Base-by-base conservation (phyloP, 306 rosid species). In the Gastrolobium villosum region DNA sequence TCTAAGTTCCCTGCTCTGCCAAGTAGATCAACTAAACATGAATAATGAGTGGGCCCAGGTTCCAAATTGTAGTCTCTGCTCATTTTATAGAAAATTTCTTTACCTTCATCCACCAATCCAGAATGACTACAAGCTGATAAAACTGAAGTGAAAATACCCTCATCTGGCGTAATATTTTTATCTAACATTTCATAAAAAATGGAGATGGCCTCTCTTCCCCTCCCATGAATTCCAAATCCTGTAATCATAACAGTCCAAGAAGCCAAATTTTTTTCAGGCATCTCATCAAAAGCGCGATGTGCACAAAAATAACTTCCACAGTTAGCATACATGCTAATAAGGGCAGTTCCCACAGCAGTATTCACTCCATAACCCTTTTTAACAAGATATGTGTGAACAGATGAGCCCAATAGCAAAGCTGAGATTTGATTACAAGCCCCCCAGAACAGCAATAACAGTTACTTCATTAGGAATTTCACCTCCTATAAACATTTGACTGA, bases 41-140 rank as follows among this genome's bases (percentile, higher is more conserved):
- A 81, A 82, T 82, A 86, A 74, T 88, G 89, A 78, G 85, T 73
- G 36, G 63, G 76, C 59, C 76, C 67, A 36, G 85, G 89, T 74
- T 82, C 88, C 66, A 88, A 76, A 81, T 73, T 80, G 83, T 81
- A 84, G 45, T 88, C 73, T 54, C 45, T 61, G 49, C 56, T 81
- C 88, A 84, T 84, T 72, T 71, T 80, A 56, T 72, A 44, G 79
- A 89, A 90, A 73, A 86, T 56, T 32, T 78, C 64, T 72, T 83
- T 88, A 40, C 94, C 92, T 85, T 86, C 85, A 54, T 81, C 53
- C 45, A 90, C 85, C 63, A 90, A 76, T 82, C 90, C 90, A 48
- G 90, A 86, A 84, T 88, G 94, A 82, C 94, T 88, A 81, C 92
- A 90, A 54, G 92, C 89, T 4, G 92, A 84, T 41, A 90, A 78